Percentiles rank a stretch among this genome's conserved stretches.
Conservation (phyloP, 305 asterid genomes). For the Fraxinus greggii region DNA sequence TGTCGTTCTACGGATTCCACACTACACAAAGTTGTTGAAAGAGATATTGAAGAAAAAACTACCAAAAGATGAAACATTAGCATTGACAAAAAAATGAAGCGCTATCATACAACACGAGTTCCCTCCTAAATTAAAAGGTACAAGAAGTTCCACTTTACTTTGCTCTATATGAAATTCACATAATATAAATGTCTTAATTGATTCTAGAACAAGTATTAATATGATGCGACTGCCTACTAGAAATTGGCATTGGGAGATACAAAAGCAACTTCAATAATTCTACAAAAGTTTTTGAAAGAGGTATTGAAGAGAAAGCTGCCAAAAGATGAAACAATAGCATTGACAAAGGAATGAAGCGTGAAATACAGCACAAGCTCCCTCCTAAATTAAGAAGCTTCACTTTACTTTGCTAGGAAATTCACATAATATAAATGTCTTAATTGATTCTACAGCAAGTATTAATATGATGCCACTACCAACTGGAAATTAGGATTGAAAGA, state of each 20-base stretch:
- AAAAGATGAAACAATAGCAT: neutral
- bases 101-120: neutral
- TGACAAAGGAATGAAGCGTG: neutral
- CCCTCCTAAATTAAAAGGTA: neutral
- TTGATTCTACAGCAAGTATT: neutral
- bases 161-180: neutral
- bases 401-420: neutral
- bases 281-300: neutral
- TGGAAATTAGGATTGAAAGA: neutral
- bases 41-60: neutral
- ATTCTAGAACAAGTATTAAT: neutral
- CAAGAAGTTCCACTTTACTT: neutral
- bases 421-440: neutral
- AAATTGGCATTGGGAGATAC: neutral
- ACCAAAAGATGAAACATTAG: neutral
- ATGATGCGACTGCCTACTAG: neutral
- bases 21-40: neutral
- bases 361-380: neutral
- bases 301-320: neutral
- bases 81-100: neutral
- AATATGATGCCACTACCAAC: neutral
- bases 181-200: no score
- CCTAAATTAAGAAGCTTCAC: neutral
- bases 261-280: neutral
- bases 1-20: neutral